Conservation (phyloP, 163 green algal species). For the Picocystis sp. region DNA sequence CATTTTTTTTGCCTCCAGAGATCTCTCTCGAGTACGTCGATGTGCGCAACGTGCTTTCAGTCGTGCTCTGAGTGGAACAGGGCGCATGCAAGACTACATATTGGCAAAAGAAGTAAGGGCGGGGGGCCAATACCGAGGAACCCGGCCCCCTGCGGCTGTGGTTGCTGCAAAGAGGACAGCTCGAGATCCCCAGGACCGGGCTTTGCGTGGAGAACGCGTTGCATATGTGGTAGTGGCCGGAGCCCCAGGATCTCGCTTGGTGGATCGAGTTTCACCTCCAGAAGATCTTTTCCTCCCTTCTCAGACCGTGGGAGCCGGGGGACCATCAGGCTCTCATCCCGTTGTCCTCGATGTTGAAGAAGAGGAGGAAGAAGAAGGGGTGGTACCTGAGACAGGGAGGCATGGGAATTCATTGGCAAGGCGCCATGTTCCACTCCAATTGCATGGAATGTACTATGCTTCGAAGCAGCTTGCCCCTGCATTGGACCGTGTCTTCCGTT, state of each 20-base stretch:
- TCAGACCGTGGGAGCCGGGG: too few species aligned
- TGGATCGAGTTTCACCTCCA: background rate
- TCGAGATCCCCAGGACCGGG: slow-evolving; percentile 71
- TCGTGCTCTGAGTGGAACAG: background rate
- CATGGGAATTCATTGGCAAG: too few species aligned
- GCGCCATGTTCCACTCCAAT: slow-evolving; percentile 24
- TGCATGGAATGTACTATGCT: slow-evolving; percentile 89
- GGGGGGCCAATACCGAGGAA: slow-evolving; percentile 12
- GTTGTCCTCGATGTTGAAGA: too few species aligned
- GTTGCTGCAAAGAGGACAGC: slow-evolving; percentile 72
- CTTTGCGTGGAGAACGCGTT: slow-evolving; percentile 69
- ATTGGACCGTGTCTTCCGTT: slow-evolving; percentile 62
- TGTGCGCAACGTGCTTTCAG: slow-evolving; percentile 8
- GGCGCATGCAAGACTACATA: slow-evolving; percentile 53
- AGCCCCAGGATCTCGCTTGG: slow-evolving; percentile 29
- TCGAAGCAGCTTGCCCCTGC: slow-evolving; percentile 80
- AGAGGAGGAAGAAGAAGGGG: too few species aligned
- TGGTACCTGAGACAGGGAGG: too few species aligned
- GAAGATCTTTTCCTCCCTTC: too few species aligned
- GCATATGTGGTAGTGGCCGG: slow-evolving; percentile 81
- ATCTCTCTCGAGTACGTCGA: slow-evolving; percentile 36
- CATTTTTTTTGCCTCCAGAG: slow-evolving; percentile 57
- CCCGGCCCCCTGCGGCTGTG: slow-evolving; percentile 64
- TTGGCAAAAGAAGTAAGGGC: slow-evolving; percentile 72
- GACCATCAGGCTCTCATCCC: too few species aligned